Percentiles rank a stretch among this genome's conserved stretches.
phyloP scores from a whole-genome alignment of 495 filamentous ascomycete genomes.

The Aspergillus hancockii region DNA sequence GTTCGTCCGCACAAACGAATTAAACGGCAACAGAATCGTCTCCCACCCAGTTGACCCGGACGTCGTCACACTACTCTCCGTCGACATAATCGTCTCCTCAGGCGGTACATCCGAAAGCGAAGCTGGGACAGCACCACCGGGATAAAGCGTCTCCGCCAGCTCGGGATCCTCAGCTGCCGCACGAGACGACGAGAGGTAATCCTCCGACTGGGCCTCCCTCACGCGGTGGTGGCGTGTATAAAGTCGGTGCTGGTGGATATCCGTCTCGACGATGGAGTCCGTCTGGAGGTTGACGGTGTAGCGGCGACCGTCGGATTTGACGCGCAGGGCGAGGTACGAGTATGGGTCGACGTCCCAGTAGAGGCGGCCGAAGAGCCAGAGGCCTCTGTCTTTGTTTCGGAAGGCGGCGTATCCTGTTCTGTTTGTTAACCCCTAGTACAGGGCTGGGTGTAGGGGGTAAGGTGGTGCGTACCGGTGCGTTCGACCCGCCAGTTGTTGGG shows the following conservation, averaged over 20 bases:
- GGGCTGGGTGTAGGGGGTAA: slow-evolving; percentile 27
- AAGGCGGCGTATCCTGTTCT: slow-evolving; percentile 84
- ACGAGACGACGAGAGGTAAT: slow-evolving; percentile 19
- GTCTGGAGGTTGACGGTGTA: slow-evolving; percentile 97
- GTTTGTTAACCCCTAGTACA: background rate
- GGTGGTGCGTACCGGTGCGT: slow-evolving; percentile 70
- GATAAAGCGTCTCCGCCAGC: slow-evolving; percentile 25
- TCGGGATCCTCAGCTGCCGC: slow-evolving; percentile 27
- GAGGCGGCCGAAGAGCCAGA: slow-evolving; percentile 74
- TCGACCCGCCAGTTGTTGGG: slow-evolving; percentile 52
- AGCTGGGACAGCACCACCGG: slow-evolving; percentile 33
- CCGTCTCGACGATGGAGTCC: slow-evolving; percentile 85
- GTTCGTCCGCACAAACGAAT: slow-evolving; percentile 93
- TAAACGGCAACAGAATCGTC: slow-evolving; percentile 83
- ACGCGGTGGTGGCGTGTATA: slow-evolving; percentile 66
- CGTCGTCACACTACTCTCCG: slow-evolving; percentile 31
- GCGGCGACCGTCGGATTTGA: slow-evolving; percentile 86
- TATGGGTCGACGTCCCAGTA: slow-evolving; percentile 91
- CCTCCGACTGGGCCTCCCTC: slow-evolving; percentile 11
- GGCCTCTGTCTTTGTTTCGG: slow-evolving; percentile 61
- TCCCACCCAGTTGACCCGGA: slow-evolving; percentile 80
- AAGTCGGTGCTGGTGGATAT: slow-evolving; percentile 92
- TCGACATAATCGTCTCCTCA: slow-evolving; percentile 40
- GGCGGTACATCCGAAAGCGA: slow-evolving; percentile 43
- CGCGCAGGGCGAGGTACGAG: slow-evolving; percentile 80